phyloP scores from a whole-genome alignment of 2,329 filamentous ascomycete species.

The Aspergillus ibericus region DNA sequence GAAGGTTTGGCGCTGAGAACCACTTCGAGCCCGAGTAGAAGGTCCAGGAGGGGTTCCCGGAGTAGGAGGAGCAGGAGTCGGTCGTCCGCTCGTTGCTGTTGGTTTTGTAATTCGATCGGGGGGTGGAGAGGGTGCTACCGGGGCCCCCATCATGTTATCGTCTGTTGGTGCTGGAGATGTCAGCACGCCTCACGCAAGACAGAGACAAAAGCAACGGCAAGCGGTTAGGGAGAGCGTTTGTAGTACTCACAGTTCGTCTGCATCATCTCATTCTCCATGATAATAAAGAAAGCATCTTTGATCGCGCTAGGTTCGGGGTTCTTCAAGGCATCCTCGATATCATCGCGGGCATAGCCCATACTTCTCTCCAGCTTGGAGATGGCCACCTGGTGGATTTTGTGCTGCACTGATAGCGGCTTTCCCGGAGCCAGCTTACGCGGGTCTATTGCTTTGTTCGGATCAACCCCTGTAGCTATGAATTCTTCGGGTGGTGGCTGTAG shows the following conservation, averaged over 20 bases:
- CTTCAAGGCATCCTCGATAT: slow-evolving; percentile 90
- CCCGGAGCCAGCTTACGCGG: slow-evolving; percentile 77
- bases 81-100: slow-evolving; percentile 21
- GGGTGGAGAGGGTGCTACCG: slow-evolving; percentile 31
- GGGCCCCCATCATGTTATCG: slow-evolving; percentile 32
- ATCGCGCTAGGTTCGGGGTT: slow-evolving; percentile 94
- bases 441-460: slow-evolving; percentile 87
- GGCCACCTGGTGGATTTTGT: slow-evolving; percentile 87
- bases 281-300: slow-evolving; percentile 98
- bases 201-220: neutral
- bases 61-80: slow-evolving; percentile 17
- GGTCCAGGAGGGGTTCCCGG: slow-evolving; percentile 21
- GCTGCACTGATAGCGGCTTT: slow-evolving; percentile 74
- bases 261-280: slow-evolving; percentile 97
- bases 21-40: slow-evolving; percentile 26
- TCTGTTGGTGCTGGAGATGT: slow-evolving; percentile 37
- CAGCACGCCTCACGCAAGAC: slow-evolving; percentile 2
- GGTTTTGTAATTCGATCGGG: slow-evolving; percentile 23
- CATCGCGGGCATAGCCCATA: slow-evolving; percentile 93
- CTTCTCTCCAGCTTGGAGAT: slow-evolving; percentile 95
- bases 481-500: slow-evolving; percentile 85
- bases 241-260: slow-evolving; percentile 77
- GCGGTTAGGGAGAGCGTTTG: neutral
- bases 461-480: slow-evolving; percentile 89
- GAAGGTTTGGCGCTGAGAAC: slow-evolving; percentile 26